These are phyloP conservation scores for Paraphaeosphaeria minitans DNA, from an alignment of 2,329 filamentous ascomycete species.

Conservation along the genomic window DNA sequence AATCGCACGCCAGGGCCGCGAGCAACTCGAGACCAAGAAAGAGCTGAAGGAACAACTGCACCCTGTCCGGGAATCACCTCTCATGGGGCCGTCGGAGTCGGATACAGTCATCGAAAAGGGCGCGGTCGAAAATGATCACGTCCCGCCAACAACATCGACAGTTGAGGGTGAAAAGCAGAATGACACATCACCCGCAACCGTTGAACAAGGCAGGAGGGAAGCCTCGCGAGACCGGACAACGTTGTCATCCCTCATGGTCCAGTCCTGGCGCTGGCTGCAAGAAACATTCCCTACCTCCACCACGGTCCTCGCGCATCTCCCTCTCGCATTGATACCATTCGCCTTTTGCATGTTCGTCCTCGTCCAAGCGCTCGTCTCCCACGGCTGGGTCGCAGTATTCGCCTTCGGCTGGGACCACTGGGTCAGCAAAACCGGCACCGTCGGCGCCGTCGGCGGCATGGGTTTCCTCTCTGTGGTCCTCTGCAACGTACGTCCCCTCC, in stretches of 20 bases:
- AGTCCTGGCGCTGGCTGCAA: slow-evolving; percentile 63
- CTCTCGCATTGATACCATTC: slow-evolving; percentile 71
- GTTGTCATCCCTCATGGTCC: slow-evolving; percentile 56
- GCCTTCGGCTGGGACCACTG: slow-evolving; percentile 76
- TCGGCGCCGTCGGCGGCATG: slow-evolving; percentile 74
- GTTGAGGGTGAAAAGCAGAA: neutral
- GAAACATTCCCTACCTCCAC: slow-evolving; percentile 74
- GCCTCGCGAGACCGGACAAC: slow-evolving; percentile 47
- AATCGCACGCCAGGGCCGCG: slow-evolving; percentile 63
- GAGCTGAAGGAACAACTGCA: neutral
- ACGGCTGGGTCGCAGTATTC: slow-evolving; percentile 76
- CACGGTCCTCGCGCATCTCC: slow-evolving; percentile 68
- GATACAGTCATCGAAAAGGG: neutral
- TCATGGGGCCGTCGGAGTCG: neutral
- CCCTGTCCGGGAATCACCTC: neutral
- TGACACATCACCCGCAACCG: neutral
- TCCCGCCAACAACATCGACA: neutral
- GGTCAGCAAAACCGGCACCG: slow-evolving; percentile 70
- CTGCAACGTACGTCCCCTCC: slow-evolving; percentile 66
- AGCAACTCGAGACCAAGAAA: slow-evolving; percentile 52
- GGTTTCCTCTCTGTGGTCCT: slow-evolving; percentile 72
- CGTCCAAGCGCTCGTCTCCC: slow-evolving; percentile 73
- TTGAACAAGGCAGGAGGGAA: neutral
- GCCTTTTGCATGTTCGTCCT: slow-evolving; percentile 77
- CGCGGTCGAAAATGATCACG: slow-evolving; percentile 12